Conservation (phyloP, 2,329 filamentous ascomycete species). For the Aspergillus aculeatus region DNA sequence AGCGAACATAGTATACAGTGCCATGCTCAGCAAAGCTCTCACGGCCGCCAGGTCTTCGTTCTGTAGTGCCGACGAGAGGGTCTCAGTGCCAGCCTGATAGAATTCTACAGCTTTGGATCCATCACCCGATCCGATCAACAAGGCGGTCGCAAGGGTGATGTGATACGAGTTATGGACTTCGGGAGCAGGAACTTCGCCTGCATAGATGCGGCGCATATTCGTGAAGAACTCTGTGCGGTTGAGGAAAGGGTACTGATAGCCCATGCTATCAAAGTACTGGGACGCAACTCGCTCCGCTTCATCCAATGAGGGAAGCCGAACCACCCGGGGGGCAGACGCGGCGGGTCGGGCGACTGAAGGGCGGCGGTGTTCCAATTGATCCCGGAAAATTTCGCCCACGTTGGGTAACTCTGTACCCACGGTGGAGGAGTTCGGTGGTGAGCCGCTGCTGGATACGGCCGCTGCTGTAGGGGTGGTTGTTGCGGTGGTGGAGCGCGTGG, state of each 20-base stretch:
- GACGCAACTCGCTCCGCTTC: conserved; percentile 34
- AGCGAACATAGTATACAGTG: conserved; percentile 40
- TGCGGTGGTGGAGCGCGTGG: conserved; percentile 20
- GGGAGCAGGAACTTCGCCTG: conserved; percentile 31
- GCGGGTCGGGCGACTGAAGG: conserved; percentile 34
- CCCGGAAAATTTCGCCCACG: conserved; percentile 41
- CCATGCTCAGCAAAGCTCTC: conserved; percentile 37
- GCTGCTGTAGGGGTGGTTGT: conserved; percentile 13
- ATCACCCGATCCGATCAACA: conserved; percentile 36
- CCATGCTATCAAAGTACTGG: conserved; percentile 41
- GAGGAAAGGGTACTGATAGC: conserved; percentile 41
- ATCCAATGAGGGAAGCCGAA: conserved; percentile 35
- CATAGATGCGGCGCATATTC: conserved; percentile 36
- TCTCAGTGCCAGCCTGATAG: conserved; percentile 37
- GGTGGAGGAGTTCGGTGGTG: conserved; percentile 17
- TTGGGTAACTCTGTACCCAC: conserved; percentile 37
- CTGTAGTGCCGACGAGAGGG: conserved; percentile 34
- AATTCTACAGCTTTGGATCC: conserved; percentile 33
- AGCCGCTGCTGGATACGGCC: conserved; percentile 8
- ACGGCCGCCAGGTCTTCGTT: conserved; percentile 40
- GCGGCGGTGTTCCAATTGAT: conserved; percentile 39
- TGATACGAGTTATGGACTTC: conserved; percentile 39
- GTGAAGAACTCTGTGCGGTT: conserved; percentile 35
- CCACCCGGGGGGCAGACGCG: conserved; percentile 31
- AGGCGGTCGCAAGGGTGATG: conserved; percentile 37